Conservation (phyloP, 371 early-diverging fungal species). For the Actinomucor elegans region DNA sequence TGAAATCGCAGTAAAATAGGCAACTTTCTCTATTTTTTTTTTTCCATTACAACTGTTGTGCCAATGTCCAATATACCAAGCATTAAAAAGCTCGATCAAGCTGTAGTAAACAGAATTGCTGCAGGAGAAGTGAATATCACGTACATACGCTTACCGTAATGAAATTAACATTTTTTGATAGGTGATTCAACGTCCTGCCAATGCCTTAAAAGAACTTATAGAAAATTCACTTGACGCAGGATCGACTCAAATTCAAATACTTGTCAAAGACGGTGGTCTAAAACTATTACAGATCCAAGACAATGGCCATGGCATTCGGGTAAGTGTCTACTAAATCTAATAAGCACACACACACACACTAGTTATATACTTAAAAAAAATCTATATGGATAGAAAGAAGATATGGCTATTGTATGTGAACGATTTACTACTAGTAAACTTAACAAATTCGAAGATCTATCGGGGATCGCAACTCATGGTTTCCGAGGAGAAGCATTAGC, state of each 20-base stretch:
- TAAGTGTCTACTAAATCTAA: constrained; percentile 34
- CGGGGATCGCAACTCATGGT: constrained; percentile 89
- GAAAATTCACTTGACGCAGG: constrained; percentile 98
- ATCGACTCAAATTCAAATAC: constrained; percentile 80
- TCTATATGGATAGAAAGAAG: constrained; percentile 68
- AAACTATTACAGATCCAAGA: constrained; percentile 94
- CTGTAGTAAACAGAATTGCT: constrained; percentile 92
- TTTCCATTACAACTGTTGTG: too few species aligned
- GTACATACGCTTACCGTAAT: neutral
- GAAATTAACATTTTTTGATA: constrained; percentile 20
- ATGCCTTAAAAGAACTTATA: constrained; percentile 96
- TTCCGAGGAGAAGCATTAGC: constrained; percentile 99
- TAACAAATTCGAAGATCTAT: constrained; percentile 82
- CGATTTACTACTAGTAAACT: constrained; percentile 97
- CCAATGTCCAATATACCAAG: constrained; percentile 21
- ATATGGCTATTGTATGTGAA: constrained; percentile 87
- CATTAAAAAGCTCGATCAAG: constrained; percentile 71
- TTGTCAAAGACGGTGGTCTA: constrained; percentile 85
- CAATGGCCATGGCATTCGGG: constrained; percentile 94
- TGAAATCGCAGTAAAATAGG: neutral
- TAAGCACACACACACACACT: neutral
- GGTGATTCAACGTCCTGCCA: constrained; percentile 93
- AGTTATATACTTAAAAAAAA: neutral
- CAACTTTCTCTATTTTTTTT: neutral
- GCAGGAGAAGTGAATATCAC: constrained; percentile 92